These are phyloP conservation scores for Dothiorella sarmentorum DNA, from an alignment of 2,329 filamentous ascomycete species.

Conservation along the genomic window DNA sequence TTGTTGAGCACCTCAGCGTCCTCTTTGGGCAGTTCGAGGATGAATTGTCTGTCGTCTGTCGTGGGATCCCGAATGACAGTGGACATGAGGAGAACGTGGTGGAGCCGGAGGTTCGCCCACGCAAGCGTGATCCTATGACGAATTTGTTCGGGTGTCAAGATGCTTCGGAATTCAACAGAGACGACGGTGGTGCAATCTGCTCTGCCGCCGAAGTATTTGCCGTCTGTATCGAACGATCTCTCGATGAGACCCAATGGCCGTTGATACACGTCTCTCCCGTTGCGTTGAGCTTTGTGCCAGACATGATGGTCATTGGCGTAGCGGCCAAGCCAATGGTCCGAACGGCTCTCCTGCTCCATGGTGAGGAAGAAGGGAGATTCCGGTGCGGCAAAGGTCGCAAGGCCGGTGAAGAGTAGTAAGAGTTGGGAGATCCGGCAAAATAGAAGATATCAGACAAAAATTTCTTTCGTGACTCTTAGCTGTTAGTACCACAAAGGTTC, in stretches of 20 bases:
- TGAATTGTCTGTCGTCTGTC: slow-evolving; percentile 29
- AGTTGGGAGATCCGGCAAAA: no score
- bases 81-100: slow-evolving; percentile 39
- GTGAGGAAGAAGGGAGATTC: no score
- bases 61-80: slow-evolving; percentile 25
- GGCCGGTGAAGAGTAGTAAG: no score
- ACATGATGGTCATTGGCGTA: slow-evolving; percentile 39
- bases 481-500: no score
- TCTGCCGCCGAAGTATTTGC: slow-evolving; percentile 42
- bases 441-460: no score
- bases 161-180: slow-evolving; percentile 34
- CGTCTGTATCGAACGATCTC: slow-evolving; percentile 44
- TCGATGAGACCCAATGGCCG: slow-evolving; percentile 45
- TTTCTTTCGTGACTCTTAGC: no score
- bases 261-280: slow-evolving; percentile 23
- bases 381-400: no score
- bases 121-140: slow-evolving; percentile 36
- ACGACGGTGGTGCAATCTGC: slow-evolving; percentile 44
- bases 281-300: slow-evolving; percentile 30
- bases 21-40: slow-evolving; percentile 31
- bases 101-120: slow-evolving; percentile 39
- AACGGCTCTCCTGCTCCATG: slow-evolving; percentile 1
- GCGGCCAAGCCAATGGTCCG: slow-evolving; percentile 37
- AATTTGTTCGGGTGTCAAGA: slow-evolving; percentile 30
- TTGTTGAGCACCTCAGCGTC: slow-evolving; percentile 30